Conservation (phyloP, 1,139 yeast genomes). For the Scheffersomyces stambukii region DNA sequence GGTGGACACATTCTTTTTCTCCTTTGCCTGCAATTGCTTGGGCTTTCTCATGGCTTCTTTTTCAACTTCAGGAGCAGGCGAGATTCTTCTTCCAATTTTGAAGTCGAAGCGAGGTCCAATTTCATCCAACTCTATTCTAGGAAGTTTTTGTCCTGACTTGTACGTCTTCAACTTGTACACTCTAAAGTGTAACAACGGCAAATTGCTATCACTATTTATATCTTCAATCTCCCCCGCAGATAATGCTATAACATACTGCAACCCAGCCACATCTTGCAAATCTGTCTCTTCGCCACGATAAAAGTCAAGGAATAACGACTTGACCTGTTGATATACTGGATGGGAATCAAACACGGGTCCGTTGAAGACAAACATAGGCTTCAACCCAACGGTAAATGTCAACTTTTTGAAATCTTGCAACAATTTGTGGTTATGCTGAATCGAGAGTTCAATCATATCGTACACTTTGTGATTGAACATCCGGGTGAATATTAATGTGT, state of each 20-base stretch:
- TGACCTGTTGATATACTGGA: conserved; percentile 80
- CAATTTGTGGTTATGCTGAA: conserved; percentile 65
- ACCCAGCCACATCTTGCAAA: conserved; percentile 89
- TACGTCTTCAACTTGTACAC: conserved; percentile 82
- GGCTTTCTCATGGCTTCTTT: conserved; percentile 85
- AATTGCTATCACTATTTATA: conserved; percentile 17
- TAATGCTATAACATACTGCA: conserved; percentile 83
- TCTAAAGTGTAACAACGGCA: conserved; percentile 84
- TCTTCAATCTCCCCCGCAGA: conserved; percentile 62
- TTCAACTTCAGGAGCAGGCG: conserved; percentile 85
- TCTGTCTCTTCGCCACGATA: conserved; percentile 84
- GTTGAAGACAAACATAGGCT: conserved; percentile 91
- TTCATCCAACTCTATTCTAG: conserved; percentile 91
- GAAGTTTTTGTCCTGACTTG: conserved; percentile 82
- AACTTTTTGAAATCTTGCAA: conserved; percentile 74
- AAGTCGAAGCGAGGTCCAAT: conserved; percentile 96
- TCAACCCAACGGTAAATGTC: conserved; percentile 84
- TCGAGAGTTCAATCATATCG: conserved; percentile 89
- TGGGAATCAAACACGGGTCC: conserved; percentile 90
- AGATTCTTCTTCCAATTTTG: conserved; percentile 79
- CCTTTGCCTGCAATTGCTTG: conserved; percentile 75
- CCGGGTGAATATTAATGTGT: conserved; percentile 81
- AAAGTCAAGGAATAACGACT: conserved; percentile 86
- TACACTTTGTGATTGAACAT: conserved; percentile 86
- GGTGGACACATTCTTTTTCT: conserved; percentile 82